A percentile compares a stretch with the other conserved stretches of the same genome.
Conservation (phyloP, 2,329 filamentous ascomycete species). For the Fusarium pseudograminearum region DNA sequence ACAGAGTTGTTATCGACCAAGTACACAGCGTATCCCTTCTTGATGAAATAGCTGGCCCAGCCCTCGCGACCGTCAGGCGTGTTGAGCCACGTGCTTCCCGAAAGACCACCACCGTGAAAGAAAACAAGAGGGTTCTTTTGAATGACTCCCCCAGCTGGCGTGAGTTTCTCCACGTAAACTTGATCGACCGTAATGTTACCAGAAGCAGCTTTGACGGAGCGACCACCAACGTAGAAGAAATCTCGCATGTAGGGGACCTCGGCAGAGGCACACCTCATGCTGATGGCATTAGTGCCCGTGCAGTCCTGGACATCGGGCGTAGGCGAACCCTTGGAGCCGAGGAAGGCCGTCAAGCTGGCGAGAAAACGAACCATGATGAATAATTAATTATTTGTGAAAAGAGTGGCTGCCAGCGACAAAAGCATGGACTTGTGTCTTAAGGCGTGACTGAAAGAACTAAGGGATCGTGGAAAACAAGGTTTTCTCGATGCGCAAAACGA, state of each 20-base stretch:
- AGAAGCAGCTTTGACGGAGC: slow-evolving; percentile 4
- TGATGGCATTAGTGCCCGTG: slow-evolving; percentile 27
- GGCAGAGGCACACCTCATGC: slow-evolving; percentile 22
- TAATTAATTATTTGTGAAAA: neutral
- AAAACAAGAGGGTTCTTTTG: slow-evolving; percentile 36
- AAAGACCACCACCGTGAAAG: slow-evolving; percentile 37
- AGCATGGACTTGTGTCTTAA: neutral
- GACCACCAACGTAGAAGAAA: slow-evolving; percentile 38
- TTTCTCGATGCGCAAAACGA: neutral
- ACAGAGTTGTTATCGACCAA: slow-evolving; percentile 25
- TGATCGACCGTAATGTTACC: slow-evolving; percentile 37
- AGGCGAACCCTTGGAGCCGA: slow-evolving; percentile 11
- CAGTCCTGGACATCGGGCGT: neutral
- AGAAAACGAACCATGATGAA: slow-evolving; percentile 13
- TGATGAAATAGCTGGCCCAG: slow-evolving; percentile 38
- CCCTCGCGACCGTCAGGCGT: slow-evolving; percentile 32
- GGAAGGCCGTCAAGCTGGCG: slow-evolving; percentile 19
- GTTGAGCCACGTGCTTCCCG: slow-evolving; percentile 38
- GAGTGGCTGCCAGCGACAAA: slow-evolving; percentile 5
- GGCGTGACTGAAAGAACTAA: neutral
- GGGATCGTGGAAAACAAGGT: neutral
- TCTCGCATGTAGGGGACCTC: slow-evolving; percentile 31
- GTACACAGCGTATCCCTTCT: slow-evolving; percentile 32
- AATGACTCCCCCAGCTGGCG: neutral
- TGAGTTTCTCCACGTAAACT: slow-evolving; percentile 39